phyloP scores from a whole-genome alignment of 2,329 filamentous ascomycete species.

The Lasiodiplodia theobromae region DNA sequence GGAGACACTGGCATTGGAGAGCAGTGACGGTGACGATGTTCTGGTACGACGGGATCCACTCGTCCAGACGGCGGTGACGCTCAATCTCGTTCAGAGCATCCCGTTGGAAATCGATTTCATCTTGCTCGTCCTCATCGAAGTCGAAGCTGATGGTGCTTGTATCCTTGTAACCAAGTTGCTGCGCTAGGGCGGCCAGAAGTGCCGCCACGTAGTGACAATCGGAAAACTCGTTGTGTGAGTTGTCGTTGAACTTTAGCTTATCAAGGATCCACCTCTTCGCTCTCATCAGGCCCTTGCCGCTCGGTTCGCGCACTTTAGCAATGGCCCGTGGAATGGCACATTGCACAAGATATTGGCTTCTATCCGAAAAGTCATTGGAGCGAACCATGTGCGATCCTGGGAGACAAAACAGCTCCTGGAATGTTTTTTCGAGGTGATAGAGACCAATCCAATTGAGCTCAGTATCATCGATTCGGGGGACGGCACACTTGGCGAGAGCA shows the following conservation, averaged over 20 bases:
- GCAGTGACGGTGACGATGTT: constrained; percentile 69
- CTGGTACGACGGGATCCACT: constrained; percentile 71
- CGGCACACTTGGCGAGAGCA: constrained; percentile 78
- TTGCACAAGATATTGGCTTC: constrained; percentile 83
- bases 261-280: constrained; percentile 87
- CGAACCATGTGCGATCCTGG: constrained; percentile 78
- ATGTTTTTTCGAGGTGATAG: constrained; percentile 83
- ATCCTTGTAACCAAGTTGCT: constrained; percentile 54
- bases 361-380: constrained; percentile 91
- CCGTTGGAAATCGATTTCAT: constrained; percentile 61
- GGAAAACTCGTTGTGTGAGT: constrained; percentile 83
- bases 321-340: constrained; percentile 83
- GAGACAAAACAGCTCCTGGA: constrained; percentile 87
- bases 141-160: constrained; percentile 41
- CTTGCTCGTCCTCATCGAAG: constrained; percentile 57
- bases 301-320: constrained; percentile 74
- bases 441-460: constrained; percentile 79
- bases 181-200: constrained; percentile 71
- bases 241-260: constrained; percentile 92
- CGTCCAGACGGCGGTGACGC: constrained; percentile 68
- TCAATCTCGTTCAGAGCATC: constrained; percentile 68
- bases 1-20: constrained; percentile 63
- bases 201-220: constrained; percentile 89
- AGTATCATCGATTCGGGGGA: constrained; percentile 51
- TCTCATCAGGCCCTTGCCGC: constrained; percentile 77